Evolutionary conservation across 2,329 filamentous ascomycete genomes (phyloP).

Genomic region (Verticillium klebahnii): DNA sequence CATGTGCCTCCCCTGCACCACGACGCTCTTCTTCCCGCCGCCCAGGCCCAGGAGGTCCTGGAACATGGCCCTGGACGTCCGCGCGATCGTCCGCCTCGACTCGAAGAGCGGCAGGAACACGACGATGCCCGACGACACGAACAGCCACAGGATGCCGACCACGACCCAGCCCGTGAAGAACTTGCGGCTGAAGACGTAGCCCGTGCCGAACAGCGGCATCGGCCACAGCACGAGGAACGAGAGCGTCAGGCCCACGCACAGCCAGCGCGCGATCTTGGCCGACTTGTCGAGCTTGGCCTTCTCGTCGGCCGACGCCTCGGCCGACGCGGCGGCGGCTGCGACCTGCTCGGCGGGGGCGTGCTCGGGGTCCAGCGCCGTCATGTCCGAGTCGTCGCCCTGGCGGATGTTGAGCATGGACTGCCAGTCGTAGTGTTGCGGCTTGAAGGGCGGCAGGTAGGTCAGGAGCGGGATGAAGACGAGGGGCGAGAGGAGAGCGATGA

Average conservation of each 20-base stretch:
- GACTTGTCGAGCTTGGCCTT: conserved; percentile 40
- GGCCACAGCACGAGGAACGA: conserved; percentile 29
- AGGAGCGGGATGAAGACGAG: conserved; percentile 66
- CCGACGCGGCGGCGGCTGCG: conserved; percentile 5
- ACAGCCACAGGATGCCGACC: conserved; percentile 69
- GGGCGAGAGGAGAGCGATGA: conserved; percentile 69
- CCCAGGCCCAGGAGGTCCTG: conserved; percentile 7
- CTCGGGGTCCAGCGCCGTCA: conserved; percentile 62
- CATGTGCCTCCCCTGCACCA: conserved; percentile 1
- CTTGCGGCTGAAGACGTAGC: conserved; percentile 21
- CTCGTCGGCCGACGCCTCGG: conserved; percentile 22
- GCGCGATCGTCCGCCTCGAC: conserved; percentile 9
- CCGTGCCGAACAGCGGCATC: conserved; percentile 22
- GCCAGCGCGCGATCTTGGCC: conserved; percentile 35
- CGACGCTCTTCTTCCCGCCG: neutral
- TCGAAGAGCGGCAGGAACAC: conserved; percentile 11
- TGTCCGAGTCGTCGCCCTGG: conserved; percentile 66
- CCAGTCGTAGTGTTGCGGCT: conserved; percentile 69
- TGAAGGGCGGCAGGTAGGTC: conserved; percentile 42
- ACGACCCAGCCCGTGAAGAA: conserved; percentile 75
- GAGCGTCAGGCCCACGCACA: conserved; percentile 58
- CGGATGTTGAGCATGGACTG: conserved; percentile 69
- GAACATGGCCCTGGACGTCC: conserved; percentile 9
- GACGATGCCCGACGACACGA: conserved; percentile 25
- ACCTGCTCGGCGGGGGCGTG: conserved; percentile 37